These are phyloP conservation scores for Quercus tomentella DNA, from an alignment of 331 rosid species.

Conservation along the genomic window DNA sequence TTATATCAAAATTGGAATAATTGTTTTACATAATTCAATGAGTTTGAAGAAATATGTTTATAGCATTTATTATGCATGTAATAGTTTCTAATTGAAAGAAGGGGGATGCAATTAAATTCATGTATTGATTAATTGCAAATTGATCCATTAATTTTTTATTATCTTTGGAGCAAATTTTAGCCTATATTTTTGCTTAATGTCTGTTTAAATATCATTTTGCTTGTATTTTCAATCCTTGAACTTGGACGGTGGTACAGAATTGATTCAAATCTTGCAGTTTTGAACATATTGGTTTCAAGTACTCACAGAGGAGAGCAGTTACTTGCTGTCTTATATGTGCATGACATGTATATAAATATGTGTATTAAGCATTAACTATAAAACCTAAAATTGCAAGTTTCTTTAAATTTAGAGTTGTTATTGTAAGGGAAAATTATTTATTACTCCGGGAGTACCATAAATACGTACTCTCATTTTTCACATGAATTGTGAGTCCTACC, in stretches of 20 bases:
- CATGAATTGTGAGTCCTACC: too few relatives aligned
- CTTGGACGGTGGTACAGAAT: not conserved
- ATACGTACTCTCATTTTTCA: rapidly evolving
- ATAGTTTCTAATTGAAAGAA: not conserved
- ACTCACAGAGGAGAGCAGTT: too few relatives aligned
- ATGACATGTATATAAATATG: too few relatives aligned
- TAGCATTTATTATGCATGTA: not conserved
- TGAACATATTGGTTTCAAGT: not conserved
- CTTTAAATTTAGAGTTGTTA: too few relatives aligned
- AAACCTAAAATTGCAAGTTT: too few relatives aligned
- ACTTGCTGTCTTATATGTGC: too few relatives aligned
- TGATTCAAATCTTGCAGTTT: not conserved
- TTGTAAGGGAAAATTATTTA: too few relatives aligned
- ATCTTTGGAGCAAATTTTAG: not conserved
- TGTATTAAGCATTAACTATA: too few relatives aligned
- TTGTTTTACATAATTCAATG: not conserved
- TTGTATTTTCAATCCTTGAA: not conserved
- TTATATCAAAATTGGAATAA: not conserved
- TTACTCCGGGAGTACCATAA: too few relatives aligned
- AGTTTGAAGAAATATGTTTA: not conserved
- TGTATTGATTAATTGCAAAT: not conserved
- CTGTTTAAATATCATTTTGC: not conserved
- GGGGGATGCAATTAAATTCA: not conserved
- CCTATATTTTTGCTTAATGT: not conserved
- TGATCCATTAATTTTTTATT: not conserved